These are phyloP conservation scores for Melanogaster broomeanus DNA, from an alignment of 768 basidiomycete species.

Conservation along the genomic window DNA sequence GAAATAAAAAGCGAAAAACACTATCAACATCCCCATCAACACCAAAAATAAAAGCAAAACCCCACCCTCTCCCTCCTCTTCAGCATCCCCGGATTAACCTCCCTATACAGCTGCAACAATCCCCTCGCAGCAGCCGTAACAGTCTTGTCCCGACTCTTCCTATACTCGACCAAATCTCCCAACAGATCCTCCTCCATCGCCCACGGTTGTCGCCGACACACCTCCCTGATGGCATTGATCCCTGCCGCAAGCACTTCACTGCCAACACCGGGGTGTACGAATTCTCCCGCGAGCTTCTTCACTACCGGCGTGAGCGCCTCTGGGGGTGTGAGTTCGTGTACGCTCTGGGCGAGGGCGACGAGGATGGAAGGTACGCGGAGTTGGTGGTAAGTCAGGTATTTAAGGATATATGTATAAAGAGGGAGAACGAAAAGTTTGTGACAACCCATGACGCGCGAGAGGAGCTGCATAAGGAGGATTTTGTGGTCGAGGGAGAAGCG, in stretches of 20 bases:
- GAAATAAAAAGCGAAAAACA: conserved; percentile 5
- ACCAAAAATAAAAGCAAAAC: conserved; percentile 1
- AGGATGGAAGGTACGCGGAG: conserved; percentile 92
- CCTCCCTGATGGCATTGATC: conserved; percentile 92
- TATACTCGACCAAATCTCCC: conserved; percentile 90
- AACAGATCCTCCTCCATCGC: conserved; percentile 95
- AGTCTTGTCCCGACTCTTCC: conserved; percentile 92
- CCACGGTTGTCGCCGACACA: conserved; percentile 95
- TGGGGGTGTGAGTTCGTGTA: conserved; percentile 94
- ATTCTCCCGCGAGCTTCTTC: conserved; percentile 90
- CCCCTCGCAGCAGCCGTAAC: conserved; percentile 90
- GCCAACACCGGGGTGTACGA: conserved; percentile 96
- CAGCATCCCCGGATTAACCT: conserved; percentile 92
- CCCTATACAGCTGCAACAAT: conserved; percentile 87
- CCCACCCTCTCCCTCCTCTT: conserved; percentile 83
- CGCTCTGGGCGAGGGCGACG: conserved; percentile 90
- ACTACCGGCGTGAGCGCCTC: conserved; percentile 89
- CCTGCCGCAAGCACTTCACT: conserved; percentile 95
- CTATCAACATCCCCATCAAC: neutral
- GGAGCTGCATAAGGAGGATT: conserved; percentile 94
- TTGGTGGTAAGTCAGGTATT: conserved; percentile 91
- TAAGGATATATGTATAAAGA: conserved; percentile 95
- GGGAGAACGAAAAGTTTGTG: conserved; percentile 93
- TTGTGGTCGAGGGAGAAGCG: conserved; percentile 97
- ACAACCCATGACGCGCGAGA: conserved; percentile 88